Percentiles rank a stretch among this genome's conserved stretches.
Conservation (phyloP, 306 rosid genomes). For the Chamaecrista fasciculata region DNA sequence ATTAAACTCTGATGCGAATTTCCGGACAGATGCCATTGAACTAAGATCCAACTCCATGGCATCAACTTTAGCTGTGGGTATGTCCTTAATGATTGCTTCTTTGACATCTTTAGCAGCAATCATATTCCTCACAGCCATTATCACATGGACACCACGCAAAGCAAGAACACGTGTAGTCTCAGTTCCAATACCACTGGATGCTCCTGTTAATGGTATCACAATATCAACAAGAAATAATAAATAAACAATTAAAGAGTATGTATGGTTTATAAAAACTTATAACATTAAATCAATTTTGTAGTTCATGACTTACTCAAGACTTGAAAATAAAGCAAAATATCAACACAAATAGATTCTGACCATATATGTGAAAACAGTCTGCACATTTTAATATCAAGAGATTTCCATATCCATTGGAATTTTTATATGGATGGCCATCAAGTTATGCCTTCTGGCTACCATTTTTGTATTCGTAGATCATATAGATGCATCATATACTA, state of each 20-base stretch:
- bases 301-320: neutral
- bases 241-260: neutral
- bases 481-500: neutral
- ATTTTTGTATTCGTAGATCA: neutral
- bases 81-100: slow-evolving; percentile 59
- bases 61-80: slow-evolving; percentile 71
- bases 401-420: neutral
- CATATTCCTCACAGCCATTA: slow-evolving; percentile 71
- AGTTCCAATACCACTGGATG: slow-evolving; percentile 76
- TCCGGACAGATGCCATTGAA: slow-evolving; percentile 60
- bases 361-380: neutral
- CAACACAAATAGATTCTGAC: neutral
- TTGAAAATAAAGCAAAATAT: neutral
- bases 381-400: slow-evolving; percentile 9
- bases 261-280: neutral
- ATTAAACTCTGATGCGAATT: slow-evolving; percentile 60
- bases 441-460: neutral
- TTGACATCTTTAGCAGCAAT: slow-evolving; percentile 47
- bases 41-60: slow-evolving; percentile 78
- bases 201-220: slow-evolving; percentile 47
- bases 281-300: slow-evolving; percentile 19
- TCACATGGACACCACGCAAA: no score
- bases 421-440: neutral
- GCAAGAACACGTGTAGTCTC: slow-evolving; percentile 85
- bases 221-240: slow-evolving; percentile 24